Base-by-base conservation (phyloP, 148 eudicot genomes). In the Chenopodium formosanum region DNA sequence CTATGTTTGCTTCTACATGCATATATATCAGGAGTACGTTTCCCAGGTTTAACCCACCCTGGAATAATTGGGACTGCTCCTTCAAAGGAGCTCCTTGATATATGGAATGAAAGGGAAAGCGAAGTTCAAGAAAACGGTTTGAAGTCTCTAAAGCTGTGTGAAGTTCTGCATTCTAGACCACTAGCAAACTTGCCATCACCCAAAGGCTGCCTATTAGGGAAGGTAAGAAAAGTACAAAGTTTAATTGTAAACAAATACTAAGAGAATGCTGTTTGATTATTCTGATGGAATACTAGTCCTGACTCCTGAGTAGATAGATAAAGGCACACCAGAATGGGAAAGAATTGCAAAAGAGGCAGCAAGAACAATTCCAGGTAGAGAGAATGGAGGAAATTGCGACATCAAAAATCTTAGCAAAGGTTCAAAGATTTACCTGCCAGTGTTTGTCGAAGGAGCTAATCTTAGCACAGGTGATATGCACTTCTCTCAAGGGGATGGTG, bases 391-490 rank as follows among this genome's bases (percentile, higher is more conserved):
- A 69, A 95, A 95, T 78, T 94, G 99, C 78, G 98, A 95, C 86
- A 95, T 95, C 70, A 95, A 95, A 82, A 95, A 95, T 84, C 94
- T 95, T 16, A 92, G 98, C 78, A 89, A 89, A 87, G 99, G 99
- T 74, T 94, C 98, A 66, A 94, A 92, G 86, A 83, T 95, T 64
- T 94, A 95, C 92, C 94, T 95, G 74, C 99, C 99, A 0, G 99
- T 95, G 63, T 95, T 93, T 81, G 94, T 95, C 2, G 95, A 95
- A 80, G 99, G 99, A 70, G 99, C 97, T 53, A 95, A 95, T 83
- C 86, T 95, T 29, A 95, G 98, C 82, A 92, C 98, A 2, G 99
- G 99, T 7, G 99, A 94, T 81, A 95, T 95, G 99, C 99, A 94
- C 89, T 94, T 95, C 77, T 95, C 99, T 78, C 98, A 95, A 82